Conservation (phyloP, 2,329 filamentous ascomycete genomes). For the Colletotrichum abscissum region DNA sequence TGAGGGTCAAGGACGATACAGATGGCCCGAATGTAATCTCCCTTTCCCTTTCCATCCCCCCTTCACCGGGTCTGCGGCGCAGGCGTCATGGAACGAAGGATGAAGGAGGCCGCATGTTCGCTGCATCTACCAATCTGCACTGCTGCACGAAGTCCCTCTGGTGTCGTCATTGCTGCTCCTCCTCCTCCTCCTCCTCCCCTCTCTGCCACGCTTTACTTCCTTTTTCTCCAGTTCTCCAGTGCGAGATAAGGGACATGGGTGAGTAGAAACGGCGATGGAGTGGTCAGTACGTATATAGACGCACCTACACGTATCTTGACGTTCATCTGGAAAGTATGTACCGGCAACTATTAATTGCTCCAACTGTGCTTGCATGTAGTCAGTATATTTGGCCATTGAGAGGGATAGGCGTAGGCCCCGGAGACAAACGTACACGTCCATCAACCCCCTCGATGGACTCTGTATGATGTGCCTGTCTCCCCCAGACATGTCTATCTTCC, state of each 20-base stretch:
- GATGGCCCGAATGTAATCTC: background rate
- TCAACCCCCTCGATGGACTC: background rate
- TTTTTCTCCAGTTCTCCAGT: background rate
- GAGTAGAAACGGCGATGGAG: background rate
- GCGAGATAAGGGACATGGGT: background rate
- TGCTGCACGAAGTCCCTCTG: background rate
- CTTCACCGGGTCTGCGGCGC: background rate
- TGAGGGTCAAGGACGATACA: background rate
- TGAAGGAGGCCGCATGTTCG: background rate
- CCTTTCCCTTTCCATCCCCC: no score
- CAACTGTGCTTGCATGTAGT: no score
- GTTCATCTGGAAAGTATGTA: no score
- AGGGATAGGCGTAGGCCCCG: no score
- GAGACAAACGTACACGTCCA: background rate
- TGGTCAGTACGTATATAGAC: no score
- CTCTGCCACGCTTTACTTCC: background rate
- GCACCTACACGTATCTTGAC: background rate
- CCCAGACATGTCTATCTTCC: background rate
- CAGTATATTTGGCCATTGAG: no score
- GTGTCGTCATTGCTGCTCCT: background rate
- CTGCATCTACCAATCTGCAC: constrained; percentile 3
- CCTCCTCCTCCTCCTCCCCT: background rate
- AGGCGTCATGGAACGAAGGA: background rate
- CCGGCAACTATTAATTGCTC: no score
- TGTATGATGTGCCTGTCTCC: background rate